Base-by-base conservation (phyloP, 768 basidiomycete species). In the Aureoboletus auriporus region DNA sequence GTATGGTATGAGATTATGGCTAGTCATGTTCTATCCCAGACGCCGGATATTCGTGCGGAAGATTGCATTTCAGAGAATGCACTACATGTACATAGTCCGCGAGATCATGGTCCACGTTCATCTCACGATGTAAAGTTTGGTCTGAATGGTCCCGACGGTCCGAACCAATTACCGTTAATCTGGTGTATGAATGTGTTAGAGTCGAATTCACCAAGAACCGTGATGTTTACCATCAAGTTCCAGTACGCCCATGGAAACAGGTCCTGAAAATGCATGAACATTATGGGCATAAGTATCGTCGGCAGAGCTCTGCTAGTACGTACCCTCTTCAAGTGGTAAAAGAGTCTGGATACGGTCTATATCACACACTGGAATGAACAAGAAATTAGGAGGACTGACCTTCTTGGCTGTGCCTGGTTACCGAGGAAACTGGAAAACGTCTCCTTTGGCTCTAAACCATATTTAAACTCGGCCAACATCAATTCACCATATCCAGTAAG, bases 401-500 rank as follows among this genome's bases (percentile, higher is more conserved):
- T 76, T 59, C 84, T 77, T 33, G 84, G 85, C 50, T 77, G 81
- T n/a, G 73, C 66, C 69, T 96, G 93, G 63, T 95, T 83, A 29
- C 79, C 79, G 20, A 92, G 69, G 57, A 78, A 70, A 3, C 67
- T 60, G 13, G 77, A 69, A 60, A 99, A 98, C 0, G 89, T 79
- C 70, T 98, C 95, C 57, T 92, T 84, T 1, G 93, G 89, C 61
- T 84, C 79, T 1, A 85, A 70, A 13, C 90, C 93, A 66, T 97
- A 99, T 65, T 89, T 90, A 77, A 97, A 97, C 67, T 97, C 94
- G 26, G 89, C 86, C 46, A 97, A 75, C 81, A 97, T 78, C 36
- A 89, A 67, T 67, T 88, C 75, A 14, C 86, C 87, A 56, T 91
- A 89, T 27, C 86, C 87, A 38, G 87, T 89, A 54, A 91, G 72